Evolutionary conservation across 192 early-diverging fungal genomes (phyloP).

Genomic region (Phlyctochytrium bullatum): DNA sequence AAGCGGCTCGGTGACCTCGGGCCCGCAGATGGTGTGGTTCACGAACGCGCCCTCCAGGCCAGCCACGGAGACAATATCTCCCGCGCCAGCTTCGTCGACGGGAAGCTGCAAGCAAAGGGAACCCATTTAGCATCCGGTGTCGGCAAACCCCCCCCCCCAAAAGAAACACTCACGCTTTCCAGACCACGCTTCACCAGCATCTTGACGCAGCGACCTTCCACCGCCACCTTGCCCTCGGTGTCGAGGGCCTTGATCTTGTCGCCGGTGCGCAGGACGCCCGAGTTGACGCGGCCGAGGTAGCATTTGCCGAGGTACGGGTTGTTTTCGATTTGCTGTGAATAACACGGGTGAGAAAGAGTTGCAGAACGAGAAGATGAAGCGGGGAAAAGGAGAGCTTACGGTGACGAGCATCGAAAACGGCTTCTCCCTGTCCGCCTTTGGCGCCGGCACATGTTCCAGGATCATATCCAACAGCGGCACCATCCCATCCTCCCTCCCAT

Average conservation of each 20-base stretch:
- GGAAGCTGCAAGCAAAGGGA: conserved; percentile 48
- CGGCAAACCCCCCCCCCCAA: neutral
- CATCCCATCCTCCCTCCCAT: conserved; percentile 38
- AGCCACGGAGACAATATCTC: conserved; percentile 77
- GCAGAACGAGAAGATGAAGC: neutral
- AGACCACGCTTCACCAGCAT: conserved; percentile 74
- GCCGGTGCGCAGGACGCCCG: conserved; percentile 66
- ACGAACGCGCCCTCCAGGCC: conserved; percentile 73
- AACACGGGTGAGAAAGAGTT: no score
- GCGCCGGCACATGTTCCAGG: conserved; percentile 64
- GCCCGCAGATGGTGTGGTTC: conserved; percentile 75
- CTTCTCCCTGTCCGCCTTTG: conserved; percentile 56
- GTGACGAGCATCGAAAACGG: conserved; percentile 84
- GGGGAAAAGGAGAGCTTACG: conserved; percentile 14
- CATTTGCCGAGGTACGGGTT: conserved; percentile 83
- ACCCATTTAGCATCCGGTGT: neutral
- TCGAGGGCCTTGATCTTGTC: conserved; percentile 74
- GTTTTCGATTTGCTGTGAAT: conserved; percentile 67
- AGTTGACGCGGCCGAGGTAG: conserved; percentile 72
- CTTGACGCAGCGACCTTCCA: conserved; percentile 70
- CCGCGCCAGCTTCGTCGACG: conserved; percentile 73
- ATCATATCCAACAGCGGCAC: conserved; percentile 73
- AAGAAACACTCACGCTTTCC: conserved; percentile 37
- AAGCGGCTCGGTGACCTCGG: conserved; percentile 57
- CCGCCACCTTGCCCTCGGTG: conserved; percentile 62